Base-by-base conservation (phyloP, 495 filamentous ascomycete genomes). In the Hypoxylon cercidicola region DNA sequence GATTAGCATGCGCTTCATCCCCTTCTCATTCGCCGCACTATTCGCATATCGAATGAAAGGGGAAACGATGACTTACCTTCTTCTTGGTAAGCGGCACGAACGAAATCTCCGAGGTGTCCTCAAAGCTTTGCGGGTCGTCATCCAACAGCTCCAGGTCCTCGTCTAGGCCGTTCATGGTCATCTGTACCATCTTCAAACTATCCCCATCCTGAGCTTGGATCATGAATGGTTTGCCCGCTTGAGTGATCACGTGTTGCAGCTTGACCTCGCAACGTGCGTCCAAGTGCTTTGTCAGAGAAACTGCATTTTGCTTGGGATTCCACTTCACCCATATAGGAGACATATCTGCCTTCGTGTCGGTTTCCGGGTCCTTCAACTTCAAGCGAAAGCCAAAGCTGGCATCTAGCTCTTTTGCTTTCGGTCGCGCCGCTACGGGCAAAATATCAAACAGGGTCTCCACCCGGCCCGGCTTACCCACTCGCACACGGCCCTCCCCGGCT, bases 211-310 rank as follows among this genome's bases (percentile, higher is more conserved):
- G 37, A 1, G 20, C 52, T 30, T 61, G 50, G 32, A 66, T 60
- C 16, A 48, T 18, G 18, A 66, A 66, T 0, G 56, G 56, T 18
- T 66, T 61, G n/a, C 19, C 51, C n/a, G 63, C 30, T 7, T 60
- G 51, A 5, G 16, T 3, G 9, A 60, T 60, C 5, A 61, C 20
- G 5, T 46, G 46, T 1, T 51, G 50, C 2, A 61, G 34, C 45
- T 52, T 66, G 30, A 66, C 63, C 47, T 66, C 63, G 23, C 63
- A 66, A 10, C 20, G 57, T 9, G 11, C 15, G 15, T 66, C 56
- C 4, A 66, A 61, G n/a, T 19, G 56, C 4, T 43, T 18, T 19
- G 46, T 18, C 6, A 16, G 15, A 0, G 63, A 60, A 1, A 66
- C 20, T 15, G 16, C 41, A 18, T 51, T 35, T 37, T 34, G 60